phyloP scores from a whole-genome alignment of 2,329 filamentous ascomycete genomes.

The Teratosphaeria pseudoeucalypti region DNA sequence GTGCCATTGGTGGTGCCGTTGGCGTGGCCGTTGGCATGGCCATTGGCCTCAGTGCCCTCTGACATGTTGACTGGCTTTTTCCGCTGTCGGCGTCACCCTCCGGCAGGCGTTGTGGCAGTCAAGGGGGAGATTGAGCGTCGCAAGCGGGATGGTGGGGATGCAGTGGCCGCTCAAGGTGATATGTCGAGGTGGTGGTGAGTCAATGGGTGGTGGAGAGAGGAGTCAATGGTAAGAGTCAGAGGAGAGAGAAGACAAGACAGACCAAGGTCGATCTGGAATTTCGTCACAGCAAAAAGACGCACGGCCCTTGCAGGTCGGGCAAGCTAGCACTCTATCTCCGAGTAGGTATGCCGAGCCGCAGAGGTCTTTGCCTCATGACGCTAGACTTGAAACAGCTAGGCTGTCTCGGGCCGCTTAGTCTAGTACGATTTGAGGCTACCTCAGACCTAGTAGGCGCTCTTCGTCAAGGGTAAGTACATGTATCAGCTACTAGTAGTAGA shows the following conservation, averaged over 20 bases:
- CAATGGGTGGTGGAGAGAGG: background rate
- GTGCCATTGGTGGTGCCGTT: constrained; percentile 23
- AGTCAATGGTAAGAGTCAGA: background rate
- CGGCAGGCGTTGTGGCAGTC: background rate
- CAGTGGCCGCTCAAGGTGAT: background rate
- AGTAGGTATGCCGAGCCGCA: too few species aligned
- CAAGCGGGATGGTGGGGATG: background rate
- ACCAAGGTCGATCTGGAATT: background rate
- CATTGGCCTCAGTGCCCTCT: constrained; percentile 17
- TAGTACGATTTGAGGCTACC: too few species aligned
- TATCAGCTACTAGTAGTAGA: too few species aligned
- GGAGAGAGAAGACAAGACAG: background rate
- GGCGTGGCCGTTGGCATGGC: constrained; percentile 18
- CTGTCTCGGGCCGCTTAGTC: too few species aligned
- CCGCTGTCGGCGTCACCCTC: background rate
- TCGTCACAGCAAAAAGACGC: background rate
- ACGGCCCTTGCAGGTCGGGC: background rate
- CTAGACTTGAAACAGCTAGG: too few species aligned
- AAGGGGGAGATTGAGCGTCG: background rate
- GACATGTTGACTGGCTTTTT: constrained; percentile 3
- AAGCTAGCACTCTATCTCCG: background rate
- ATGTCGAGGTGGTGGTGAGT: background rate
- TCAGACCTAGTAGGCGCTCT: too few species aligned
- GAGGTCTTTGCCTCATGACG: too few species aligned
- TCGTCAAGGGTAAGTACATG: too few species aligned